These are phyloP conservation scores for Platanthera guangdongensis DNA, from an alignment of 106 monocot genomes.

Conservation along the genomic window DNA sequence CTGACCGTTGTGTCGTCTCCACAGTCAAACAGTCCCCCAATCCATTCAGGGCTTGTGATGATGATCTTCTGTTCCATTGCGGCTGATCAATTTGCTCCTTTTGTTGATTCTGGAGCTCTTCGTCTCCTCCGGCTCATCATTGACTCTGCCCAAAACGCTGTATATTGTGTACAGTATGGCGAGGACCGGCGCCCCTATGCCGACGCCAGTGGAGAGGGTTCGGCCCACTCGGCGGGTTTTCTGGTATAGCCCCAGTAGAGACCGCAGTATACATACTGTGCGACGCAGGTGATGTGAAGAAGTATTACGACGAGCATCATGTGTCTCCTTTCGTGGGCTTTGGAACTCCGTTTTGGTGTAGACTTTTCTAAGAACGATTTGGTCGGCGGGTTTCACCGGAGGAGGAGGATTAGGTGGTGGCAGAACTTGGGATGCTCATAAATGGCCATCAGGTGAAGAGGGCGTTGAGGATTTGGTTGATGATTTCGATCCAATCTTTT, in stretches of 20 bases:
- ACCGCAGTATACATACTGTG: constrained; percentile 11
- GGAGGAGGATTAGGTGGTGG: constrained; percentile 9
- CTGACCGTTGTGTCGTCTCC: constrained; percentile 12
- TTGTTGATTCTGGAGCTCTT: not conserved
- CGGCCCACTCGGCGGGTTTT: constrained; percentile 8
- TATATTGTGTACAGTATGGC: constrained; percentile 5
- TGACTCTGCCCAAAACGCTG: constrained; percentile 7
- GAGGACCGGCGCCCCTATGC: not conserved
- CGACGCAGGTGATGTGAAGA: constrained; percentile 13
- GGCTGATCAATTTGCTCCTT: not conserved
- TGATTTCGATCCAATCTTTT: constrained; percentile 8
- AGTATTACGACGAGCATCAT: constrained; percentile 9
- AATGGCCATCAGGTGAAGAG: constrained; percentile 20
- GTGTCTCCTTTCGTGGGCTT: constrained; percentile 11
- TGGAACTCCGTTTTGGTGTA: constrained; percentile 10
- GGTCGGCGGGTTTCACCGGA: constrained; percentile 8
- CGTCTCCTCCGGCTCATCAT: not conserved
- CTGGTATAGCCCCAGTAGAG: constrained; percentile 21
- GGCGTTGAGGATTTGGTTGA: constrained; percentile 22
- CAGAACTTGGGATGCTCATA: constrained; percentile 15
- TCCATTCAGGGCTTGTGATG: constrained; percentile 17
- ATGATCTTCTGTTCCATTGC: not conserved
- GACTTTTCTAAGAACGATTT: not conserved
- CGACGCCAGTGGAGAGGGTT: constrained; percentile 1
- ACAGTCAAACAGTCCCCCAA: constrained; percentile 23